Conservation (phyloP, 768 basidiomycete species). For the Pilatotrama ljubarskyi region DNA sequence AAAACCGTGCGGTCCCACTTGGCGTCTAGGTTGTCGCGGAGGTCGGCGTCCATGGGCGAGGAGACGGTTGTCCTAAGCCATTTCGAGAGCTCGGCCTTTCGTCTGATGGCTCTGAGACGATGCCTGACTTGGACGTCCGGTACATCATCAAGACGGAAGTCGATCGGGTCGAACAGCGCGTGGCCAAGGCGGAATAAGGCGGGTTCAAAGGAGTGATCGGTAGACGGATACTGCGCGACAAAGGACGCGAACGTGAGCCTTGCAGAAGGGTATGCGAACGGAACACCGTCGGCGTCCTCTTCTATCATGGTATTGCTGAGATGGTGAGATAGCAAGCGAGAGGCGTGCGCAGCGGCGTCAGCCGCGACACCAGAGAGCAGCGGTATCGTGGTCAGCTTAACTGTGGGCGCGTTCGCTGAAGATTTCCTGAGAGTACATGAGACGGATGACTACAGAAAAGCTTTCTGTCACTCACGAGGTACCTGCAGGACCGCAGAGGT, state of each 20-base stretch:
- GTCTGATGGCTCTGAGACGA: slow-evolving; percentile 60
- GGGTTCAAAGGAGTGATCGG: slow-evolving; percentile 74
- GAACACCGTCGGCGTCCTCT: slow-evolving; percentile 67
- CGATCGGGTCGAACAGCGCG: slow-evolving; percentile 85
- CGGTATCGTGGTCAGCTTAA: slow-evolving; percentile 53
- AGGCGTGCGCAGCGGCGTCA: slow-evolving; percentile 44
- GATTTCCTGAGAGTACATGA: slow-evolving; percentile 39
- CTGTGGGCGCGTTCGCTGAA: slow-evolving; percentile 62
- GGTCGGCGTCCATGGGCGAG: slow-evolving; percentile 68
- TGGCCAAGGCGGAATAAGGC: slow-evolving; percentile 84
- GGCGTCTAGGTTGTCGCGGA: slow-evolving; percentile 49
- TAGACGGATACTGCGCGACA: slow-evolving; percentile 63
- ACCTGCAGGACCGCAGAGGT: slow-evolving; percentile 59
- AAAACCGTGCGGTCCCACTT: slow-evolving; percentile 61
- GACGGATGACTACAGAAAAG: neutral
- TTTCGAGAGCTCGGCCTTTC: slow-evolving; percentile 76
- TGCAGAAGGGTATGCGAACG: slow-evolving; percentile 64
- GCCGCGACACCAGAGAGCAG: slow-evolving; percentile 36
- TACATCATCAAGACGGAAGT: slow-evolving; percentile 56
- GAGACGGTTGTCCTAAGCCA: slow-evolving; percentile 83
- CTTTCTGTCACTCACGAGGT: slow-evolving; percentile 46
- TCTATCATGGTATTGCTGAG: slow-evolving; percentile 70
- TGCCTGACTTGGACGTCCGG: slow-evolving; percentile 63
- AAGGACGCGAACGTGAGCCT: slow-evolving; percentile 80
- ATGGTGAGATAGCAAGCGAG: slow-evolving; percentile 75